Evolutionary conservation across 2,329 filamentous ascomycete genomes (phyloP).

Genomic region (Dryadomyces sulphureus): DNA sequence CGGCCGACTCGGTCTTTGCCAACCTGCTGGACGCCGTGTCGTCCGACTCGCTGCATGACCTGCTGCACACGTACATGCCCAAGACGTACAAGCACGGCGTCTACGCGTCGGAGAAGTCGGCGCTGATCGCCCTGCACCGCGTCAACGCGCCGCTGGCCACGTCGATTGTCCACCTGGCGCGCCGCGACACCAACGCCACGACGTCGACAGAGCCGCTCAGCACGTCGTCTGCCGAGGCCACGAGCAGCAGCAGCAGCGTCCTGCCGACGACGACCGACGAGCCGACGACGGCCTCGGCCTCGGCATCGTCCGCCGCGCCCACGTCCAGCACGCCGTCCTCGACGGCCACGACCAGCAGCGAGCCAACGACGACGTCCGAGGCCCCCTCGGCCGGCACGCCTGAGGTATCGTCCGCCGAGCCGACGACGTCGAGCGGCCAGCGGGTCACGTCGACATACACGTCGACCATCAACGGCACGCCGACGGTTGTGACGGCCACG

Average conservation of each 20-base stretch:
- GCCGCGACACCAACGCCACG: conserved; percentile 30
- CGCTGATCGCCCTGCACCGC: conserved; percentile 46
- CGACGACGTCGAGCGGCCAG: background rate
- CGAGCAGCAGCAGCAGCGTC: too few species aligned
- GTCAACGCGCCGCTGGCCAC: conserved; percentile 47
- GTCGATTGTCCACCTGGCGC: conserved; percentile 48
- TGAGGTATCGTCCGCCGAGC: background rate
- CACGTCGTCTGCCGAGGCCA: too few species aligned
- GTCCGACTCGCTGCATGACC: conserved; percentile 39
- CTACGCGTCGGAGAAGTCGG: conserved; percentile 48
- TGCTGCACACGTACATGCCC: conserved; percentile 48
- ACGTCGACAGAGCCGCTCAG: too few species aligned
- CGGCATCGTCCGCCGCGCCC: conserved; percentile 13
- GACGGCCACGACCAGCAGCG: conserved; percentile 5
- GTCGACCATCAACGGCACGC: conserved; percentile 30
- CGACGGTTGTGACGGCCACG: conserved; percentile 32
- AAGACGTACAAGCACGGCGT: conserved; percentile 54
- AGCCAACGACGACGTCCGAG: background rate
- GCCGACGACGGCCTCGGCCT: conserved; percentile 8
- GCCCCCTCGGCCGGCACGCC: too few species aligned
- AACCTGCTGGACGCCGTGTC: conserved; percentile 13
- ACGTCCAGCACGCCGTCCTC: background rate
- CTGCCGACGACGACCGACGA: too few species aligned
- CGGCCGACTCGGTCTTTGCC: conserved; percentile 7
- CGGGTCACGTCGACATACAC: too few species aligned